Base-by-base conservation (phyloP, 2,329 filamentous ascomycete species). In the Ophiosphaerella narmari region DNA sequence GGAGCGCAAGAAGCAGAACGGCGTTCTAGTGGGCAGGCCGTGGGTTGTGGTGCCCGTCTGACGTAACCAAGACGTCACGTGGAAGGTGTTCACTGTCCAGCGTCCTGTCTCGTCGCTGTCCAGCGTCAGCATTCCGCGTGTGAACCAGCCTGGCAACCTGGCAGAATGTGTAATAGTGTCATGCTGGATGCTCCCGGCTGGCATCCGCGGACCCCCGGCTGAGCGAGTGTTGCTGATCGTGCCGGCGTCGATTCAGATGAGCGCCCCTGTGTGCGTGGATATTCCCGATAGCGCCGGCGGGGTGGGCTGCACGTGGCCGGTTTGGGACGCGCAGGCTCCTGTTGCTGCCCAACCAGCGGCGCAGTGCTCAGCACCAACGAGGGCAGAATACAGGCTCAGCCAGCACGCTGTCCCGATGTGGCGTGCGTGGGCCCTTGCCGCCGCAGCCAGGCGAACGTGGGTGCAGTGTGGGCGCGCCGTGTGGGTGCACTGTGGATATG, bases 191-290 rank as follows among this genome's bases (percentile, higher is more conserved):
- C 23, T 9, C 36, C 44, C 52, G 49, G 43, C 43, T 43, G 43
- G 46, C 51, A 49, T 50, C 49, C 53, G 50, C 43, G 46, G 12
- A 13, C 55, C 46, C 54, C 52, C 51, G 52, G 21, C 34, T 14
- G 38, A 40, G 38, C 5, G 32, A 33, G 14, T n/a, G 11, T 37
- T 45, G 44, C 52, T 55, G 45, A 55, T 59, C 57, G 48, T 46
- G 43, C 38, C 46, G 50, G 46, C 45, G 42, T 46, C 53, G 56
- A 55, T 57, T 53, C 51, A 55, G 52, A 58, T 60, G 50, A 31
- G 43, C 31, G 33, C 41, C n/a, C 44, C 42, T 55, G 55, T 47
- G 36, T 49, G 48, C 26, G 39, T 38, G 48, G 53, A 50, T 54
- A 54, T 57, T 60, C 55, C 55, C 55, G 55, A 59, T 42, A 37